Conservation (phyloP, 495 filamentous ascomycete genomes). For the Choiromyces venosus region DNA sequence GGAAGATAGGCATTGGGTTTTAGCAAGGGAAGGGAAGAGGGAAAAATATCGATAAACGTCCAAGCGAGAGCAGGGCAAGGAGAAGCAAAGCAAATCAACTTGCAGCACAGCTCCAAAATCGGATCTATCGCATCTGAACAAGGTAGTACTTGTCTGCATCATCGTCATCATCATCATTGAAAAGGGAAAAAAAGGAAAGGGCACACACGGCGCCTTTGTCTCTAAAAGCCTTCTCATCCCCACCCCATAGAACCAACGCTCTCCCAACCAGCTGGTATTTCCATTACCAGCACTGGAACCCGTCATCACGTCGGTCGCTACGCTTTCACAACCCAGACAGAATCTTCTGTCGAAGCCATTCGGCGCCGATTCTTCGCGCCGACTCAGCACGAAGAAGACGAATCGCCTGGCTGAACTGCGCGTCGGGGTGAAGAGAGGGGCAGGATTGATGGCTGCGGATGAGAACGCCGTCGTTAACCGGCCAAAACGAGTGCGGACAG, state of each 20-base stretch:
- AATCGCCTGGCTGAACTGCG: constrained; percentile 28
- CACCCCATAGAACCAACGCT: constrained; percentile 22
- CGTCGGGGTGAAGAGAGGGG: constrained; percentile 37
- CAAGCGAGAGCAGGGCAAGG: neutral
- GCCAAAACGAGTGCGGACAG: constrained; percentile 44
- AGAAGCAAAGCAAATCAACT: neutral
- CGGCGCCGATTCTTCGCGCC: constrained; percentile 35
- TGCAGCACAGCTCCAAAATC: neutral
- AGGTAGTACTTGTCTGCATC: neutral
- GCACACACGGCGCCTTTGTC: neutral
- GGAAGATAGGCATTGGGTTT: neutral
- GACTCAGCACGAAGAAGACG: constrained; percentile 35
- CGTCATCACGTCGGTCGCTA: constrained; percentile 38
- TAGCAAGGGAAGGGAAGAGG: neutral
- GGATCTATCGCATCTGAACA: constrained; percentile 2
- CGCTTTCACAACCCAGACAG: constrained; percentile 29
- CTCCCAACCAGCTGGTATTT: constrained; percentile 28
- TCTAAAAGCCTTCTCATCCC: constrained; percentile 15
- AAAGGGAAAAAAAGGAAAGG: neutral
- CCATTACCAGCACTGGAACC: constrained; percentile 22
- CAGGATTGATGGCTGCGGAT: constrained; percentile 39
- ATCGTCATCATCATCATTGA: neutral
- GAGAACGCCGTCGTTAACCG: constrained; percentile 39
- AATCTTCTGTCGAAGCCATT: constrained; percentile 27
- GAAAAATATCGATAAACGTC: neutral